Evolutionary conservation across 202 grass and related monocot species (phyloP).

Genomic region (Elaeis oleifera): DNA sequence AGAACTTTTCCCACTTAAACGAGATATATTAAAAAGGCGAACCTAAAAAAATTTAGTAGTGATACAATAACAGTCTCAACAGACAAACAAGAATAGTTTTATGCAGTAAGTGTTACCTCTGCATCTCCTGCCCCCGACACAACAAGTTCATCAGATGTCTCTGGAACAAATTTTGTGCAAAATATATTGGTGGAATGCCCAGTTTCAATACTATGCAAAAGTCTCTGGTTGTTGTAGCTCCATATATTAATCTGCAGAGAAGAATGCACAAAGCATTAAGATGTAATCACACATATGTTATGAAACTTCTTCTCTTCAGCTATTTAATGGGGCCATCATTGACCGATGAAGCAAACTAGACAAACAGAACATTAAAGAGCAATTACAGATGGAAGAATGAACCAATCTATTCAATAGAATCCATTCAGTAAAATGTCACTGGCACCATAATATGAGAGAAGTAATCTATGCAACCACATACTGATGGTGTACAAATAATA

Average conservation of each 20-base stretch:
- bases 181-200: constrained; percentile 94
- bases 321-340: too few relatives aligned
- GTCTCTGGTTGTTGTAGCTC: constrained; percentile 52
- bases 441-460: too few relatives aligned
- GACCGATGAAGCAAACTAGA: too few relatives aligned
- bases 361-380: too few relatives aligned
- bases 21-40: constrained; percentile 88
- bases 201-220: constrained; percentile 74
- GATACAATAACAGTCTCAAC: constrained; percentile 1
- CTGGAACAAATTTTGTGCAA: constrained; percentile 85
- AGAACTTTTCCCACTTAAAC: constrained; percentile 42
- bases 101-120: constrained; percentile 39
- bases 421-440: too few relatives aligned
- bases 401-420: too few relatives aligned
- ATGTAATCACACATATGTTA: too few relatives aligned
- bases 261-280: not conserved
- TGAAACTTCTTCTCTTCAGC: too few relatives aligned
- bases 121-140: constrained; percentile 89
- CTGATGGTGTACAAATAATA: too few relatives aligned
- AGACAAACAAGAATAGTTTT: constrained; percentile 2
- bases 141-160: constrained; percentile 84
- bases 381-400: too few relatives aligned
- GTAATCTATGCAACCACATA: too few relatives aligned
- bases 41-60: constrained; percentile 50
- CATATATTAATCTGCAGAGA: constrained; percentile 80